These are phyloP conservation scores for Verbascum thapsus DNA, from an alignment of 257 asterid genomes.

Conservation along the genomic window DNA sequence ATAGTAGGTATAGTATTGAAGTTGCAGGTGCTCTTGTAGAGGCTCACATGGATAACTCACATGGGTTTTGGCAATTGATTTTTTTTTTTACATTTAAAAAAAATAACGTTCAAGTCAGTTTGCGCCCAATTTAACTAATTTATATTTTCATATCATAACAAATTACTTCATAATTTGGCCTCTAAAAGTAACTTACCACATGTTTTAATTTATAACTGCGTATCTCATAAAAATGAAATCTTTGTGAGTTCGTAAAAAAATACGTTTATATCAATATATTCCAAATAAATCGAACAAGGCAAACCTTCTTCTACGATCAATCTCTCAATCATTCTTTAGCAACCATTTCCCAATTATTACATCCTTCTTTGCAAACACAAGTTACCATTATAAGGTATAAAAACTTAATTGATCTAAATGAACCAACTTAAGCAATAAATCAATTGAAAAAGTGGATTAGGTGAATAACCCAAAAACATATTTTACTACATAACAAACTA, in stretches of 20 bases:
- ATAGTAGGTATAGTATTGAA: not conserved
- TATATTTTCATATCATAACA: too few species aligned
- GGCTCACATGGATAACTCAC: conserved; percentile 32
- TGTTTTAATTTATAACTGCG: too few species aligned
- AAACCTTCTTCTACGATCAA: conserved; percentile 16
- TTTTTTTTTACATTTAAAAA: too few species aligned
- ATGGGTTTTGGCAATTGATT: conserved; percentile 12
- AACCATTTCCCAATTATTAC: conserved; percentile 29
- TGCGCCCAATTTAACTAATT: too few species aligned
- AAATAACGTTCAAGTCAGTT: too few species aligned
- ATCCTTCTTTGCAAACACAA: conserved; percentile 29
- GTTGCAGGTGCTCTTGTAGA: conserved; percentile 18
- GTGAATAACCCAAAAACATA: conserved; percentile 17
- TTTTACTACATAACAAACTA: conserved; percentile 23
- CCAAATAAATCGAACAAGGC: conserved; percentile 8
- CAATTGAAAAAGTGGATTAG: not conserved
- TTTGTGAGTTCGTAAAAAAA: too few species aligned
- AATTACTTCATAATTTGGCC: too few species aligned
- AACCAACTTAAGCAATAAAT: conserved; percentile 2
- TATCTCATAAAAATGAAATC: too few species aligned
- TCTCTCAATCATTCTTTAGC: conserved; percentile 21
- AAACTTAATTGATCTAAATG: conserved; percentile 11
- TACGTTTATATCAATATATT: too few species aligned
- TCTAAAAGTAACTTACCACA: too few species aligned
- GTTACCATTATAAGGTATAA: conserved; percentile 30